A percentile compares a stretch with the other conserved stretches of the same genome.
phyloP scores from a whole-genome alignment of 2,329 filamentous ascomycete species.

The Aspergillus sp. region DNA sequence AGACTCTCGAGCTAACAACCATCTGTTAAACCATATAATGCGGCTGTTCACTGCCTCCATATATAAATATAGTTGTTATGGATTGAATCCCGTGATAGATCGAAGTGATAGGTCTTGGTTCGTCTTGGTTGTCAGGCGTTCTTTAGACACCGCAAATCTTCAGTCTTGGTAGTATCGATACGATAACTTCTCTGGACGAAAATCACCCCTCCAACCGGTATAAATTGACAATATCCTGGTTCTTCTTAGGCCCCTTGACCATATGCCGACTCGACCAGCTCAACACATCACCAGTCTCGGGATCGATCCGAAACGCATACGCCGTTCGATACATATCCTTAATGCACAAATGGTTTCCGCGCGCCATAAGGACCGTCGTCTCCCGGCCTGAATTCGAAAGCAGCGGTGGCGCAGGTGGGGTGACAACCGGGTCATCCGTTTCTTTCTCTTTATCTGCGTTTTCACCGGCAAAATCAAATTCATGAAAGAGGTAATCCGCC shows the following conservation, averaged over 20 bases:
- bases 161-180: no score
- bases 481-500: conserved; percentile 42
- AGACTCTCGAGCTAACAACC: no score
- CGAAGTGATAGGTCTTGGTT: no score
- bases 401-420: conserved; percentile 19
- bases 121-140: no score
- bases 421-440: conserved; percentile 13
- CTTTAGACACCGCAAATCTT: no score
- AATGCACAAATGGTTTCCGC: conserved; percentile 41
- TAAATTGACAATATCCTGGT: conserved; percentile 40
- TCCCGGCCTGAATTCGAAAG: conserved; percentile 3
- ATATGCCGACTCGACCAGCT: conserved; percentile 43
- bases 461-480: conserved; percentile 29
- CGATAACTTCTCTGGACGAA: no score
- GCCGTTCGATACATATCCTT: conserved; percentile 44
- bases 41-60: no score
- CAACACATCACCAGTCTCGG: conserved; percentile 26
- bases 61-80: no score
- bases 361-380: conserved; percentile 29
- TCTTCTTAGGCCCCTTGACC: conserved; percentile 41
- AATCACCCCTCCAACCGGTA: conserved; percentile 17
- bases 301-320: conserved; percentile 36
- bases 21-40: no score
- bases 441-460: background rate
- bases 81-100: no score